Evolutionary conservation across 2,329 filamentous ascomycete species (phyloP), one percentile per base, ranked within the genome.

Genomic region (Hypoxylon sp.): DNA sequence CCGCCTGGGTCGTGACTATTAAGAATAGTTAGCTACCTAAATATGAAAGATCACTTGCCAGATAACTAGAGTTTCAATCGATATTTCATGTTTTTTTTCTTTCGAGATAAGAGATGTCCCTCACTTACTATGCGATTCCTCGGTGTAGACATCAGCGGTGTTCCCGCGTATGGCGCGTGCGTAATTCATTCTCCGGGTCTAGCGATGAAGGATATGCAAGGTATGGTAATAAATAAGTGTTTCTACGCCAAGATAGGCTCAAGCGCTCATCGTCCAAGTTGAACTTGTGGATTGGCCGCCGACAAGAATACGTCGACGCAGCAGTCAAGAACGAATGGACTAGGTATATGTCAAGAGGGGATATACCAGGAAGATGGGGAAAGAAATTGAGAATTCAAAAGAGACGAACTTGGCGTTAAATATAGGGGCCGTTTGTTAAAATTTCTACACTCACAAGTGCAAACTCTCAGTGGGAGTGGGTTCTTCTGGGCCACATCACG

Each of bases 21-120:
- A 32, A 24, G 27, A 21, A 24, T 42, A 31, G 21, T 62, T 32
- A 62, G 51, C 15, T 32, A 62, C 44, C 15, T 4, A 11, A 6
- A 1, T 27, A 7, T 15, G 10, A 11, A 6, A n/a, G 6, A 15
- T 37, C 4, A 5, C 19, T 39, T 17, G 19, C 24, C 1, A 4
- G 15, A 31, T 15, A 44, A 8, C 13, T 29, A 10, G 15, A 24
- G 6, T n/a, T 2, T 29, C 39, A 6, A 19, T 37, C n/a, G n/a
- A 21, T 11, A 21, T 17, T 3, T 3, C 10, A 13, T 11, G 21
- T 37, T 21, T 24, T 21, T 24, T 15, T 35, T 21, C 17, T 52
- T 15, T 11, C 17, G 15, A 7, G 37, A 15, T 15, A 19, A 3
- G 6, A 50, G 19, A 21, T 46, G 19, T 15, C 5, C 24, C 24